These are phyloP conservation scores for Thecaphora thlaspeos DNA, from an alignment of 1,284 basidiomycete genomes.

Conservation along the genomic window DNA sequence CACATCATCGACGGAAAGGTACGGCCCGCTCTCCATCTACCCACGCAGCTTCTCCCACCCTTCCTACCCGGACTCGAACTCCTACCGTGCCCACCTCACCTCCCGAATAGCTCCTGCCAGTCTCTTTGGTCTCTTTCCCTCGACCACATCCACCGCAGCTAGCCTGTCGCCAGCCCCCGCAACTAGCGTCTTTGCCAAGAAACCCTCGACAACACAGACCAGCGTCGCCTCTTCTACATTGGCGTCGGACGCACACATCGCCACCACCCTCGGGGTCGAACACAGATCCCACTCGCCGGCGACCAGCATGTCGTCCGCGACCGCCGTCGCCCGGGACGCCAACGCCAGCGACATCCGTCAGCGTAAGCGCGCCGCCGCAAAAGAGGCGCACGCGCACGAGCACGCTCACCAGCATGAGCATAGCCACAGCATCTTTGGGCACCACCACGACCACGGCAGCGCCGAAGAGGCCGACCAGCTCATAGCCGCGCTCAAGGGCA, in stretches of 20 bases:
- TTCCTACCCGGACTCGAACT: constrained; percentile 20
- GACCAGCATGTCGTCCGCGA: too few species aligned
- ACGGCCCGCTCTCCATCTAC: constrained; percentile 13
- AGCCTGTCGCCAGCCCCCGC: constrained; percentile 7
- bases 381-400: constrained; percentile 15
- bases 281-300: too few species aligned
- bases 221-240: too few species aligned
- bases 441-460: constrained; percentile 50
- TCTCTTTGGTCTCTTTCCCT: constrained; percentile 25
- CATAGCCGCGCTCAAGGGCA: constrained; percentile 51
- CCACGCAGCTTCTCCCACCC: constrained; percentile 25
- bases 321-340: too few species aligned
- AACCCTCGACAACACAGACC: not conserved
- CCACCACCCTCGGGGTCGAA: too few species aligned
- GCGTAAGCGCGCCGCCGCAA: constrained; percentile 12
- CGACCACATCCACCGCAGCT: constrained; percentile 24
- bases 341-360: constrained; percentile 8
- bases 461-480: constrained; percentile 57
- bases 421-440: constrained; percentile 8
- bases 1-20: not conserved
- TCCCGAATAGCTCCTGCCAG: constrained; percentile 30
- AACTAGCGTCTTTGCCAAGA: constrained; percentile 3
- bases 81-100: constrained; percentile 29
- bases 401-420: constrained; percentile 11
- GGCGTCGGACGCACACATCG: too few species aligned